Conservation (phyloP, 75 land plant genomes). For the Pinus taeda region DNA sequence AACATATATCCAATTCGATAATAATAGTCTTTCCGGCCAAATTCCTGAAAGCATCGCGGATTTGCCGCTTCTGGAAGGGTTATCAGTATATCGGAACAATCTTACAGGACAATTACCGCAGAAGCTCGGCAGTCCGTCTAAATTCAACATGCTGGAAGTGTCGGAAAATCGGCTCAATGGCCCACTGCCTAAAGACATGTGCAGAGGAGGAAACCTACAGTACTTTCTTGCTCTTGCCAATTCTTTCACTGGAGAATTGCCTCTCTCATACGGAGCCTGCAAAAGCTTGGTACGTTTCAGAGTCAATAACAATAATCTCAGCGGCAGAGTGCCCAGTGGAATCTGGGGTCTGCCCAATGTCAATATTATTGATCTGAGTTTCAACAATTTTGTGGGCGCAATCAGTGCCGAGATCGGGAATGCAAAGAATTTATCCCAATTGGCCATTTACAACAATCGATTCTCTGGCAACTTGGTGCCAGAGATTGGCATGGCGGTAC, state of each 20-base stretch:
- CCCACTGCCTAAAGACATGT: conserved; percentile 22
- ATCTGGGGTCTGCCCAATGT: conserved; percentile 20
- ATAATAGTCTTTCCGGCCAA: conserved; percentile 65
- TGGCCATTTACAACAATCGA: conserved; percentile 34
- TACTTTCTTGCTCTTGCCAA: conserved; percentile 68
- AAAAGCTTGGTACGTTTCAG: conserved; percentile 15
- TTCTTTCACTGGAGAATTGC: conserved; percentile 45
- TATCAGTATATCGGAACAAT: conserved; percentile 65
- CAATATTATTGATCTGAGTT: conserved; percentile 26
- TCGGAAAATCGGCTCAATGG: conserved; percentile 15
- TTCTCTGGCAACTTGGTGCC: conserved; percentile 51
- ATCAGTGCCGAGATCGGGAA: conserved; percentile 42
- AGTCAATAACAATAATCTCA: conserved; percentile 19
- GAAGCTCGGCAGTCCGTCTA: conserved; percentile 59
- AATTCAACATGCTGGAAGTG: conserved; percentile 38
- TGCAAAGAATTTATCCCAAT: conserved; percentile 25
- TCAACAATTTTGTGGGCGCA: conserved; percentile 58
- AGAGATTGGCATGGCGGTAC: conserved; percentile 36
- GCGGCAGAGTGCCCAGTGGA: conserved; percentile 27
- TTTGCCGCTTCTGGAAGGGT: conserved; percentile 37
- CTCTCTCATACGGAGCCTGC: conserved; percentile 24
- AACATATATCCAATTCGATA: conserved; percentile 60
- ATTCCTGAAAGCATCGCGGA: conserved; percentile 59
- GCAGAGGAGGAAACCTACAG: conserved; percentile 27
- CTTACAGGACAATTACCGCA: conserved; percentile 59